Evolutionary conservation across 305 asterid species (phyloP).

Genomic region (Fraxinus velutina): DNA sequence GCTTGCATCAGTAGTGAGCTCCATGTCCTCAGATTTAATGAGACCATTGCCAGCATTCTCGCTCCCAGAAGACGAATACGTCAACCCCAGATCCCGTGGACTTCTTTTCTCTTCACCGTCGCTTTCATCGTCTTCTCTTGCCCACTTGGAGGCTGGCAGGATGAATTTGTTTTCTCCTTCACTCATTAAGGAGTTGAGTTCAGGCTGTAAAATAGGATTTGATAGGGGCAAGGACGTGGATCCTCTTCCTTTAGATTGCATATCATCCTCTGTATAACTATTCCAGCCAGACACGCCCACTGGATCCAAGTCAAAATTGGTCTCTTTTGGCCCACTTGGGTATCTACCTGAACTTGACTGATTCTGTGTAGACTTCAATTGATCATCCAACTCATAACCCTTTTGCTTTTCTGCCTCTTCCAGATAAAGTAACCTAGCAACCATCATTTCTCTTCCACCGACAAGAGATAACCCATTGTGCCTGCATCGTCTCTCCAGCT

Average conservation of each 20-base stretch:
- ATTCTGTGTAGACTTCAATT: conserved; percentile 55
- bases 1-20: conserved; percentile 53
- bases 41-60: conserved; percentile 63
- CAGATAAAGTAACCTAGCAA: conserved; percentile 80
- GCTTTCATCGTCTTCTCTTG: conserved; percentile 80
- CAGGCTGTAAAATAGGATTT: conserved; percentile 35
- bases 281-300: conserved; percentile 44
- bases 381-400: conserved; percentile 65
- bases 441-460: conserved; percentile 96
- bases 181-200: conserved; percentile 33
- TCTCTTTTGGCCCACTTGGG: conserved; percentile 48
- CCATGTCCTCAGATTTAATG: conserved; percentile 45
- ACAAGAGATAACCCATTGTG: conserved; percentile 76
- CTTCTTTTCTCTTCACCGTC: conserved; percentile 68
- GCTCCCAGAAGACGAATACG: conserved; percentile 93
- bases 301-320: conserved; percentile 45
- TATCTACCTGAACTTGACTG: conserved; percentile 58
- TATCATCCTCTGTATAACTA: conserved; percentile 45
- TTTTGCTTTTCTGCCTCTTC: conserved; percentile 93
- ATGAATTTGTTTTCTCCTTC: conserved; percentile 58
- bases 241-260: conserved; percentile 46
- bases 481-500: conserved; percentile 57
- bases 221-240: conserved; percentile 32
- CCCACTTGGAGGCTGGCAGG: conserved; percentile 92
- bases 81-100: conserved; percentile 66